phyloP scores from a whole-genome alignment of 2,329 filamentous ascomycete species.

The Leptoxyphium fumago region DNA sequence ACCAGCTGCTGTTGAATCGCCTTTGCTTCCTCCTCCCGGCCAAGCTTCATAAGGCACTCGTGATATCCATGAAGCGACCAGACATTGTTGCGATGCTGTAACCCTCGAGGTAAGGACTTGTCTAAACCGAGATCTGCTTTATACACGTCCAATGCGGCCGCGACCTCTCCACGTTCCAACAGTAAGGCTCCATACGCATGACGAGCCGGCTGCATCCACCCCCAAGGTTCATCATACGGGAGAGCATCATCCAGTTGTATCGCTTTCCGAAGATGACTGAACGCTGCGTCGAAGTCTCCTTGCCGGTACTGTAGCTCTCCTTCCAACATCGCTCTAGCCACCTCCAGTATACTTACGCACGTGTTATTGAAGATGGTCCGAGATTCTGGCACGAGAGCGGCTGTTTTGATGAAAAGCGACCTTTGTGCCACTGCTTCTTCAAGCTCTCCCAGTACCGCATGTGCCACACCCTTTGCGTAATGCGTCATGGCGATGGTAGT shows the following conservation, averaged over 20 bases:
- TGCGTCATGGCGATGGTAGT: slow-evolving; percentile 53
- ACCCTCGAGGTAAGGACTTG: slow-evolving; percentile 44
- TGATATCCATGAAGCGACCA: slow-evolving; percentile 62
- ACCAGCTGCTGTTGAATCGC: slow-evolving; percentile 37
- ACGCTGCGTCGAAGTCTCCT: slow-evolving; percentile 43
- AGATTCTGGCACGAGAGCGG: slow-evolving; percentile 38
- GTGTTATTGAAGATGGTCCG: slow-evolving; percentile 57
- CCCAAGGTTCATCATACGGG: slow-evolving; percentile 62
- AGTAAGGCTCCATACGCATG: slow-evolving; percentile 55
- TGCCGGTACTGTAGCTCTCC: slow-evolving; percentile 60
- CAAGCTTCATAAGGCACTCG: slow-evolving; percentile 49
- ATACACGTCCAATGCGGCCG: neutral
- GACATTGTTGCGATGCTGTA: slow-evolving; percentile 57
- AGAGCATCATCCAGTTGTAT: slow-evolving; percentile 45
- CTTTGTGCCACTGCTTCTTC: slow-evolving; percentile 40
- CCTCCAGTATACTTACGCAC: slow-evolving; percentile 45
- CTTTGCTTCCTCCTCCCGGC: slow-evolving; percentile 29
- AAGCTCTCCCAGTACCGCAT: slow-evolving; percentile 43
- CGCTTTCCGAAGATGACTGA: slow-evolving; percentile 39
- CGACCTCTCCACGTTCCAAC: slow-evolving; percentile 41
- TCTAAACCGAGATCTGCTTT: slow-evolving; percentile 27
- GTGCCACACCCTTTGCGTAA: slow-evolving; percentile 55
- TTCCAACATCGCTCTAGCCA: slow-evolving; percentile 50
- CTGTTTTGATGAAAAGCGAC: slow-evolving; percentile 36
- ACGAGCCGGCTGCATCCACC: slow-evolving; percentile 60